Percentiles rank a stretch among this genome's conserved stretches.
Conservation (phyloP, 192 early-diverging fungal species). For the Entomortierella chlamydospora region DNA sequence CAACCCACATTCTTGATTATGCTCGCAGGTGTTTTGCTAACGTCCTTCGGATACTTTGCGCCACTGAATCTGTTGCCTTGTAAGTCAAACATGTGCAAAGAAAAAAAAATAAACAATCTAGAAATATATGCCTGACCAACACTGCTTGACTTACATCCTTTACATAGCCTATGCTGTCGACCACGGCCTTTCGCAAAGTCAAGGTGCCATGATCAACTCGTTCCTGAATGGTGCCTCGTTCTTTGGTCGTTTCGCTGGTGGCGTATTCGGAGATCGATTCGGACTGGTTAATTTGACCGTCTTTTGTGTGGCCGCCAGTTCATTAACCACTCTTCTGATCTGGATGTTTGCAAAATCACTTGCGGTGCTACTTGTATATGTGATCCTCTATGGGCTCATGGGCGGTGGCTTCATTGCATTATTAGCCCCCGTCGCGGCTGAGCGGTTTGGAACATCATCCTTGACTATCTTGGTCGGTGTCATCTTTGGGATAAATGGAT, state of each 20-base stretch:
- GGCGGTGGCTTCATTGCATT: slow-evolving; percentile 61
- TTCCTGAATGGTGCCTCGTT: slow-evolving; percentile 62
- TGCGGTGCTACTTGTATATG: slow-evolving; percentile 54
- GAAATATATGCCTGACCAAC: not conserved
- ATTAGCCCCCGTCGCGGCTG: slow-evolving; percentile 46
- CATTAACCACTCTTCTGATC: slow-evolving; percentile 56
- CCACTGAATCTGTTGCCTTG: slow-evolving; percentile 29
- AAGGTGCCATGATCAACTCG: slow-evolving; percentile 51
- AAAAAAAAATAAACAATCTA: no score
- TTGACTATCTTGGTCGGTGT: slow-evolving; percentile 57
- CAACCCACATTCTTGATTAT: slow-evolving; percentile 56
- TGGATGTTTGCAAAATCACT: slow-evolving; percentile 61
- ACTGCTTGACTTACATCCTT: not conserved
- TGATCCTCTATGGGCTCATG: slow-evolving; percentile 59
- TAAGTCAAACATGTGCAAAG: no score
- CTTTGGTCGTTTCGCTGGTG: slow-evolving; percentile 58
- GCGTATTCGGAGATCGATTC: slow-evolving; percentile 59
- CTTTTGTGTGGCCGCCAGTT: slow-evolving; percentile 51
- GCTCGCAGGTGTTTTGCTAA: slow-evolving; percentile 52
- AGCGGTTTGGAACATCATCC: slow-evolving; percentile 52
- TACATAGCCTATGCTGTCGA: slow-evolving; percentile 41
- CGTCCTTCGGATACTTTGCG: slow-evolving; percentile 61
- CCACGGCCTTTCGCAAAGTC: slow-evolving; percentile 28
- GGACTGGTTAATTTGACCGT: slow-evolving; percentile 58
- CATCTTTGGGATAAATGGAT: slow-evolving; percentile 54